Percentiles rank a stretch among this genome's conserved stretches.
Evolutionary conservation across 805 yeast genomes (phyloP).

Genomic region (Pichia kluyveri): DNA sequence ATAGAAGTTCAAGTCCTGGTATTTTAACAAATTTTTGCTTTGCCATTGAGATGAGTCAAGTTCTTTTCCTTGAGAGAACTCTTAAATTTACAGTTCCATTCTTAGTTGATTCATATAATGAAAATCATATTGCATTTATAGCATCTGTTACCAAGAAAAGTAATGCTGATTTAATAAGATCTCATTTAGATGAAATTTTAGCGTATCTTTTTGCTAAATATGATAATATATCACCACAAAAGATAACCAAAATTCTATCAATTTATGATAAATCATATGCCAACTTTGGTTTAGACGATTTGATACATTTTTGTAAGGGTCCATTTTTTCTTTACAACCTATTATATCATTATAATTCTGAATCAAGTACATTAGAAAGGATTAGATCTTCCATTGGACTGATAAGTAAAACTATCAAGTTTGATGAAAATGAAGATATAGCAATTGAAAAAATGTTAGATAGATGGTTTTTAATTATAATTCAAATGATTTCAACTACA

Average conservation of each 20-base stretch:
- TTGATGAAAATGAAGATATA: constrained; percentile 19
- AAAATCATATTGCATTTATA: constrained; percentile 54
- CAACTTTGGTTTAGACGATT: constrained; percentile 27
- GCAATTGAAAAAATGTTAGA: constrained; percentile 14
- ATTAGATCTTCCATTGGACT: constrained; percentile 34
- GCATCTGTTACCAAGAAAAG: constrained; percentile 42
- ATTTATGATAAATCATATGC: constrained; percentile 41
- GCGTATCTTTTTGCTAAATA: constrained; percentile 51
- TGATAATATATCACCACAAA: constrained; percentile 36
- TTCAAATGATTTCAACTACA: constrained; percentile 70
- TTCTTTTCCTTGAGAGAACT: constrained; percentile 59
- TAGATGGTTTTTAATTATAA: constrained; percentile 51
- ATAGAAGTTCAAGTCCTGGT: constrained; percentile 37
- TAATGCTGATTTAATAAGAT: constrained; percentile 38
- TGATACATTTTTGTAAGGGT: constrained; percentile 14
- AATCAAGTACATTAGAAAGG: constrained; percentile 18
- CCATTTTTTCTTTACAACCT: constrained; percentile 13
- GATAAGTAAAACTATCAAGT: constrained; percentile 15
- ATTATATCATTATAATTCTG: constrained; percentile 32
- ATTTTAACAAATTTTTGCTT: constrained; percentile 54
- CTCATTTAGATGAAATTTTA: constrained; percentile 42
- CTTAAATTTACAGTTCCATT: constrained; percentile 69
- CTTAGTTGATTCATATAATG: constrained; percentile 55
- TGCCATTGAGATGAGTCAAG: constrained; percentile 52
- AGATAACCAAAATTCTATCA: constrained; percentile 42